Evolutionary conservation across 768 basidiomycete species (phyloP).

Genomic region (Paxillus rubicundulus): DNA sequence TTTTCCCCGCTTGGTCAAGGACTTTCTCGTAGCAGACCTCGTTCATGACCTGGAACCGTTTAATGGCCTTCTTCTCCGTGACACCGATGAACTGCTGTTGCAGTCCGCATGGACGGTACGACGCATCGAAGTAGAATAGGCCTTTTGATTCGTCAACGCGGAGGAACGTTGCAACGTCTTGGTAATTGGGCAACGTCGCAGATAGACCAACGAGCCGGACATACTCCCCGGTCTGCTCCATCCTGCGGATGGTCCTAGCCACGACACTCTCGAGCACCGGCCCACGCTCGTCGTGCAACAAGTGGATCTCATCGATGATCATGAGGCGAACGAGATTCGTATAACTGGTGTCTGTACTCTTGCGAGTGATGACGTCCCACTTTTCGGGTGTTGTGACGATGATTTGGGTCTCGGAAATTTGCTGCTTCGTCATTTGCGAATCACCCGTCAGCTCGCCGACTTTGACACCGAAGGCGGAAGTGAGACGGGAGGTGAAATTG

Average conservation of each 20-base stretch:
- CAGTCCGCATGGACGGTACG: constrained; percentile 90
- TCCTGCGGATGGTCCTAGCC: constrained; percentile 84
- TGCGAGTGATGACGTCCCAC: constrained; percentile 99
- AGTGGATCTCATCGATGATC: constrained; percentile 97
- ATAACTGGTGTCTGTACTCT: constrained; percentile 94
- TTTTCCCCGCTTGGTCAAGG: constrained; percentile 85
- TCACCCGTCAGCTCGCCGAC: constrained; percentile 97
- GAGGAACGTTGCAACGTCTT: constrained; percentile 96
- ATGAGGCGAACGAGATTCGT: constrained; percentile 94
- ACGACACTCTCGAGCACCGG: constrained; percentile 92
- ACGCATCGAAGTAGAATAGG: constrained; percentile 94
- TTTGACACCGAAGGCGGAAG: constrained; percentile 62
- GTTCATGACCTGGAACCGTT: constrained; percentile 96
- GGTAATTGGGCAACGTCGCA: constrained; percentile 97
- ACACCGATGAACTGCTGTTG: constrained; percentile 97
- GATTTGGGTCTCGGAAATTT: constrained; percentile 95
- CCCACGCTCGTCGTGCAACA: constrained; percentile 96
- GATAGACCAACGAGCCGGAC: constrained; percentile 94
- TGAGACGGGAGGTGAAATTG: constrained; percentile 80
- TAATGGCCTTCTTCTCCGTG: constrained; percentile 99
- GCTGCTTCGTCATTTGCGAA: constrained; percentile 96
- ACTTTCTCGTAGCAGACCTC: constrained; percentile 99
- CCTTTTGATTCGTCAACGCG: constrained; percentile 91
- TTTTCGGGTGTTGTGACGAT: constrained; percentile 99
- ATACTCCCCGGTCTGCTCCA: constrained; percentile 93